phyloP scores from a whole-genome alignment of 2,329 filamentous ascomycete species.

The Cladophialophora yegresii region DNA sequence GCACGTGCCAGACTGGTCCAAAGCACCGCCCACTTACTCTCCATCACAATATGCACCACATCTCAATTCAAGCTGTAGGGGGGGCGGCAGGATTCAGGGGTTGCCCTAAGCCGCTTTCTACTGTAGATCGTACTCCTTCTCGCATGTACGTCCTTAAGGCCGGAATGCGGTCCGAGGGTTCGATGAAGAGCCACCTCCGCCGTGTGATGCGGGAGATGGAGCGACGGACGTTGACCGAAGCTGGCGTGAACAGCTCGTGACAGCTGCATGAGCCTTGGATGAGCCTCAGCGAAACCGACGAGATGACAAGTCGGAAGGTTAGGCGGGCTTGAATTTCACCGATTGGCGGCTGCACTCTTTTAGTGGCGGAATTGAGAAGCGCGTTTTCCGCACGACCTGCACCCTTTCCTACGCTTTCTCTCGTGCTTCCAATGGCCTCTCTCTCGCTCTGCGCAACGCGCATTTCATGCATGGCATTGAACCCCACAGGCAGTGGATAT shows the following conservation, averaged over 20 bases:
- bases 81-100: not conserved
- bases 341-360: conserved; percentile 10
- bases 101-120: not conserved
- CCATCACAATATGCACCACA: conserved; percentile 6
- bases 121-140: not conserved
- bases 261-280: not conserved
- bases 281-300: not conserved
- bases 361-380: conserved; percentile 8
- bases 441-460: not conserved
- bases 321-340: conserved; percentile 1
- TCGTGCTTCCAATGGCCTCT: not conserved
- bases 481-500: not conserved
- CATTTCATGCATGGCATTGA: not conserved
- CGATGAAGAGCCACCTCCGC: not conserved
- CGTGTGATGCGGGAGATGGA: not conserved
- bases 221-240: not conserved
- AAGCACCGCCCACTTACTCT: not conserved
- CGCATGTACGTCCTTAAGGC: not conserved
- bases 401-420: not conserved
- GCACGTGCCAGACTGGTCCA: not conserved
- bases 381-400: not conserved
- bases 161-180: not conserved
- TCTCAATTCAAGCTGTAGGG: not conserved
- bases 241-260: no score
- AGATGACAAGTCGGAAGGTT: not conserved